phyloP scores from a whole-genome alignment of 1,284 basidiomycete genomes.

The Porogramme epimiltina region DNA sequence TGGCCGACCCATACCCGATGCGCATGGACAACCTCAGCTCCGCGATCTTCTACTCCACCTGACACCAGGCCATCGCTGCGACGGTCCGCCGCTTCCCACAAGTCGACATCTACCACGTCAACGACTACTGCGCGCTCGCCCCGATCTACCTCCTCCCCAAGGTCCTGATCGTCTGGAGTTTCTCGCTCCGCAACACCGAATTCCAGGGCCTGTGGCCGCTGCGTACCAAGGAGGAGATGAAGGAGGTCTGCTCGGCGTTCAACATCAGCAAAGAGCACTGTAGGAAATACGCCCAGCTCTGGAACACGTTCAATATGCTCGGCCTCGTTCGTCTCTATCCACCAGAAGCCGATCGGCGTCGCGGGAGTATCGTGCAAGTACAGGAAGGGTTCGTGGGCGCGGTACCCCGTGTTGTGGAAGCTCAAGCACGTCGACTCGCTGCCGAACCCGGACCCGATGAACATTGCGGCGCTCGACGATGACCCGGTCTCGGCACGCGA shows the following conservation, averaged over 20 bases:
- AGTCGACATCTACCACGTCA: slow-evolving; percentile 88
- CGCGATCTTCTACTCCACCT: slow-evolving; percentile 95
- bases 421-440: slow-evolving; percentile 92
- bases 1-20: slow-evolving; percentile 90
- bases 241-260: slow-evolving; percentile 95
- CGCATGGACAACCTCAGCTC: slow-evolving; percentile 96
- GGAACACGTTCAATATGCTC: slow-evolving; percentile 93
- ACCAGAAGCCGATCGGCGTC: slow-evolving; percentile 91
- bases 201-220: slow-evolving; percentile 96
- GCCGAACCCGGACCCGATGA: slow-evolving; percentile 90
- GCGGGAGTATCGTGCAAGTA: slow-evolving; percentile 97
- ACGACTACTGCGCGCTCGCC: slow-evolving; percentile 90
- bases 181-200: slow-evolving; percentile 95
- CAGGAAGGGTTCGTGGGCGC: slow-evolving; percentile 92
- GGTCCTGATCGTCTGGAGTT: slow-evolving; percentile 83
- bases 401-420: slow-evolving; percentile 93
- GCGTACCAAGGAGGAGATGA: slow-evolving; percentile 95
- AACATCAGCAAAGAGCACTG: slow-evolving; percentile 94
- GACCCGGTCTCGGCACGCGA: slow-evolving; percentile 71
- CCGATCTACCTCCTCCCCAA: slow-evolving; percentile 90
- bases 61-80: slow-evolving; percentile 94
- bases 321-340: slow-evolving; percentile 87
- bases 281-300: slow-evolving; percentile 94
- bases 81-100: slow-evolving; percentile 82
- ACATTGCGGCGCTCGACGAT: slow-evolving; percentile 90